A percentile compares a stretch with the other conserved stretches of the same genome.
These are phyloP conservation scores for Neofusicoccum sp. DNA, from an alignment of 2,329 filamentous ascomycete species.

Conservation along the genomic window DNA sequence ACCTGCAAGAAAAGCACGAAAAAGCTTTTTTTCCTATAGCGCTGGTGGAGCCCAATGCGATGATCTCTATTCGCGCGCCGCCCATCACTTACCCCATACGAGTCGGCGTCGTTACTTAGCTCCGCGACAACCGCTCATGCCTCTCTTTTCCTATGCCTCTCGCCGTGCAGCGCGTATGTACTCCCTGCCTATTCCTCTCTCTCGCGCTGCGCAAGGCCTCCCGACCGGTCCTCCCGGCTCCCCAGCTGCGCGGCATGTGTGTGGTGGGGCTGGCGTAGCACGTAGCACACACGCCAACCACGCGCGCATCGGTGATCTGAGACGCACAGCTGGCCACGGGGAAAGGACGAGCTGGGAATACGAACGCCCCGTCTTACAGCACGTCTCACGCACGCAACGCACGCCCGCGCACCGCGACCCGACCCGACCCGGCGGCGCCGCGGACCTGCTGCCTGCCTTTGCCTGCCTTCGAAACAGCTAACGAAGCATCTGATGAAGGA, in stretches of 20 bases:
- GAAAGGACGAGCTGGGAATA: too few species aligned
- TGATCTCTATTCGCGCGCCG: conserved; percentile 12
- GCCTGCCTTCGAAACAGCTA: too few species aligned
- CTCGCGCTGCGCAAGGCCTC: not conserved
- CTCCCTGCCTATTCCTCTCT: not conserved
- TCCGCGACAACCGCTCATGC: not conserved
- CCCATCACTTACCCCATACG: not conserved
- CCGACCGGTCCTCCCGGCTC: not conserved
- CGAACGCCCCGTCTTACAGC: too few species aligned
- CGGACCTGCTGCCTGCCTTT: too few species aligned
- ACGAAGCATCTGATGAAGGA: too few species aligned
- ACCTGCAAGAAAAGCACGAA: not conserved
- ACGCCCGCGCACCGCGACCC: not conserved
- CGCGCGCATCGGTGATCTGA: not conserved
- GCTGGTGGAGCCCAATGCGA: not conserved
- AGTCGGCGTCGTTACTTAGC: not conserved
- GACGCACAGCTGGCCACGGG: not conserved
- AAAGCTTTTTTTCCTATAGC: conserved; percentile 6
- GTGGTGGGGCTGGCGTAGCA: not conserved
- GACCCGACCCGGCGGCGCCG: not conserved
- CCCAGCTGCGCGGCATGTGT: not conserved
- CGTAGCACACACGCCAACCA: not conserved
- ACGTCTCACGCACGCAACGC: too few species aligned
- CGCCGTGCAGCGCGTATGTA: not conserved
- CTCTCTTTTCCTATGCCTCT: not conserved